Conservation (phyloP, 768 basidiomycete genomes). For the Phylloporus arenicola region DNA sequence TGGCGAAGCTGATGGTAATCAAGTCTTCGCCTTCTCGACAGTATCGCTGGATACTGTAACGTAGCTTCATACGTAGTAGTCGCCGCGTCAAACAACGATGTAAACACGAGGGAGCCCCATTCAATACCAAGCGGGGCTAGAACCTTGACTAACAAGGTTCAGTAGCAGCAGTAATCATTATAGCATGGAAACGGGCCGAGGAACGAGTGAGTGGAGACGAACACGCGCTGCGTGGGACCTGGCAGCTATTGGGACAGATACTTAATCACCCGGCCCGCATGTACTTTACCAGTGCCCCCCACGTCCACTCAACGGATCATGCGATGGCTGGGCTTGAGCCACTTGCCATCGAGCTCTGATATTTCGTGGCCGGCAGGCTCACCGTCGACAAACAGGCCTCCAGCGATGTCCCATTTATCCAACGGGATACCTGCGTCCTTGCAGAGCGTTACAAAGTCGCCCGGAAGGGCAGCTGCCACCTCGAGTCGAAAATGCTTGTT, state of each 20-base stretch:
- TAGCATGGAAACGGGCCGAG: conserved; percentile 5
- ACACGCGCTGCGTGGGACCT: conserved; percentile 15
- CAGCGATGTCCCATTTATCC: conserved; percentile 31
- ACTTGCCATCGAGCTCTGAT: conserved; percentile 36
- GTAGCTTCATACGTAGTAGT: conserved; percentile 17
- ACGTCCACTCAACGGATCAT: conserved; percentile 8
- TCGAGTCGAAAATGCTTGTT: conserved; percentile 48
- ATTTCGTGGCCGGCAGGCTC: conserved; percentile 32
- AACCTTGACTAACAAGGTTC: conserved; percentile 23
- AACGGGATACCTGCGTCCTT: conserved; percentile 40
- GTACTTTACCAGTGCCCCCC: background rate
- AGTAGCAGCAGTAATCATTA: conserved; percentile 13
- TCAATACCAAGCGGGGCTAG: conserved; percentile 11
- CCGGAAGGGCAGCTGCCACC: conserved; percentile 53
- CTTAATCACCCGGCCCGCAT: background rate
- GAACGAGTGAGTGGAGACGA: conserved; percentile 11
- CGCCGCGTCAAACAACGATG: conserved; percentile 23
- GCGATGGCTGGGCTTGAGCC: conserved; percentile 21
- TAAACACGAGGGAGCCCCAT: conserved; percentile 26
- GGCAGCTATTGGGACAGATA: background rate
- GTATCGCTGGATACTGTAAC: conserved; percentile 13
- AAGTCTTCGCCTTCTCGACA: conserved; percentile 7
- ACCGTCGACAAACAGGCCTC: conserved; percentile 46
- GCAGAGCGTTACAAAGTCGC: conserved; percentile 51
- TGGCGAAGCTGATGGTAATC: conserved; percentile 11